phyloP scores from a whole-genome alignment of 2,329 filamentous ascomycete genomes.

The Purpureocillium takamizusanense region DNA sequence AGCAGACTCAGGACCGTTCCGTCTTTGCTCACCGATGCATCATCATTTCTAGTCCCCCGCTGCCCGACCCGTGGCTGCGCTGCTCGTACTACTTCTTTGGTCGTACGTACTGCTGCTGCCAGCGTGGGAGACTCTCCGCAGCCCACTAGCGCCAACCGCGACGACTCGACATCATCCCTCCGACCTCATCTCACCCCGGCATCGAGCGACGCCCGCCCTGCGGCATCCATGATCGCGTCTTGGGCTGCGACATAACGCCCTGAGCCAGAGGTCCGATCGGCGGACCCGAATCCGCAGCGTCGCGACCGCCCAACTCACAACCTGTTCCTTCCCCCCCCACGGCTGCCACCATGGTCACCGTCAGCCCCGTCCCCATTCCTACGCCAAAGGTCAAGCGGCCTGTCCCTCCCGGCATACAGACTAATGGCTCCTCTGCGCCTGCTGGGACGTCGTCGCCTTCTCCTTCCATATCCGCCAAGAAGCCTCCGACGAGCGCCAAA shows the following conservation, averaged over 20 bases:
- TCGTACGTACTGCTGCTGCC: no score
- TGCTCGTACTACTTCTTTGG: no score
- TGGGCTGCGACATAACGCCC: constrained; percentile 1
- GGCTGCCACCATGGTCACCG: constrained; percentile 41
- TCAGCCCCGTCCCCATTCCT: constrained; percentile 37
- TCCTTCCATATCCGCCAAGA: constrained; percentile 47
- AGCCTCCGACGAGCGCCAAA: constrained; percentile 37
- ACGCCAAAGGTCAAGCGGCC: constrained; percentile 59
- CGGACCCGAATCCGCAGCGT: constrained; percentile 6
- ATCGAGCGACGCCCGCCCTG: constrained; percentile 3
- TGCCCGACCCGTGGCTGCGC: no score
- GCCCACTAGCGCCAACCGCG: constrained; percentile 10
- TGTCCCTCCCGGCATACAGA: constrained; percentile 55
- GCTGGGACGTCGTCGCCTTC: constrained; percentile 49
- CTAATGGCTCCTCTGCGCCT: constrained; percentile 46
- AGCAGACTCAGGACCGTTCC: no score
- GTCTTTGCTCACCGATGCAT: no score
- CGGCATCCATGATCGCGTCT: constrained; percentile 11
- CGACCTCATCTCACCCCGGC: neutral
- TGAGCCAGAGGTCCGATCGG: constrained; percentile 5
- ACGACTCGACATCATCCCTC: constrained; percentile 5
- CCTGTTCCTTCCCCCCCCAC: no score
- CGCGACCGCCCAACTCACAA: constrained; percentile 10
- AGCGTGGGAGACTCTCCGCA: constrained; percentile 10
- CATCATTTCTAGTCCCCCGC: no score